phyloP scores from a whole-genome alignment of 108 stramenopile species.

The Cyclotella choctawhatcheeana region DNA sequence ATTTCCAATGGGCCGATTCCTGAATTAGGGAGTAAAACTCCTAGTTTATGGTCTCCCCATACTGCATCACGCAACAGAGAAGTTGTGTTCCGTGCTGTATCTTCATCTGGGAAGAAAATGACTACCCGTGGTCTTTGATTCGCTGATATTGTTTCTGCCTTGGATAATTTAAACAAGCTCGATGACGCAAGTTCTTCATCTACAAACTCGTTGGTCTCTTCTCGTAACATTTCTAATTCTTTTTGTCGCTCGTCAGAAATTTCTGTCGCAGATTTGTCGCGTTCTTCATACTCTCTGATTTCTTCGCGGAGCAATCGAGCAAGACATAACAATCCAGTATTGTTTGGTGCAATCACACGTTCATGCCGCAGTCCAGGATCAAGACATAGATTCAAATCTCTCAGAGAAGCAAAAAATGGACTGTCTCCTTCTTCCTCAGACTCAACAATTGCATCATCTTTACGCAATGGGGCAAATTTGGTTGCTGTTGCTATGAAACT shows the following conservation, averaged over 20 bases:
- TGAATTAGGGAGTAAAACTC: conserved; percentile 78
- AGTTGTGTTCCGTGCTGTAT: conserved; percentile 65
- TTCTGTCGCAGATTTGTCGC: background rate
- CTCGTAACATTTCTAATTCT: conserved; percentile 22
- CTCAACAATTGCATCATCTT: conserved; percentile 21
- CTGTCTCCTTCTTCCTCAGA: background rate
- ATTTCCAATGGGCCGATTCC: conserved; percentile 69
- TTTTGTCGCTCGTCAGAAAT: conserved; percentile 1
- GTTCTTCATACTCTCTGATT: conserved; percentile 63
- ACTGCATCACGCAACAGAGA: conserved; percentile 72
- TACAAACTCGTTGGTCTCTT: conserved; percentile 35
- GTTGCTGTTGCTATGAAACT: conserved; percentile 86
- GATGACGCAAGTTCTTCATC: conserved; percentile 24
- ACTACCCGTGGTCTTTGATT: conserved; percentile 78
- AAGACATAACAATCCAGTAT: conserved; percentile 58
- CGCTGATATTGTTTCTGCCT: conserved; percentile 19
- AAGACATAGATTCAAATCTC: conserved; percentile 75
- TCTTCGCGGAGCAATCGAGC: conserved; percentile 78
- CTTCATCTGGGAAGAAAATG: conserved; percentile 83
- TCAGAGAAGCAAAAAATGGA: conserved; percentile 58
- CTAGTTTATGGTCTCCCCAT: conserved; percentile 81
- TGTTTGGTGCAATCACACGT: conserved; percentile 60
- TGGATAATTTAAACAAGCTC: conserved; percentile 18
- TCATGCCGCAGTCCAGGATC: conserved; percentile 80
- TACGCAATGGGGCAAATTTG: conserved; percentile 49